Evolutionary conservation across 129 eudicot species (phyloP).

Genomic region (Smallanthus sonchifolius): DNA sequence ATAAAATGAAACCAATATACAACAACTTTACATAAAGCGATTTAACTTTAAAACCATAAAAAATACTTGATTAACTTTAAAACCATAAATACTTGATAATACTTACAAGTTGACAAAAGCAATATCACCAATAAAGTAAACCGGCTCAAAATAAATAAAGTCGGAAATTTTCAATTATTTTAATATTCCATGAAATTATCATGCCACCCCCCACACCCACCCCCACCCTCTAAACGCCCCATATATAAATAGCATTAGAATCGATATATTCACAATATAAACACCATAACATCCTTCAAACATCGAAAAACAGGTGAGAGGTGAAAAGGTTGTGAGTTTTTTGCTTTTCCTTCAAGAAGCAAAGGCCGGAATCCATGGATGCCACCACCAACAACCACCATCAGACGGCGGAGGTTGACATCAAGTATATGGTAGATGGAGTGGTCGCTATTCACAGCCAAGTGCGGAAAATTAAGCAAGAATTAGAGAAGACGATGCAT

Average conservation of each 20-base stretch:
- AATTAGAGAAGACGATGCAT: constrained; percentile 52
- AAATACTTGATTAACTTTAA: neutral
- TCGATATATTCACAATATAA: constrained; percentile 1
- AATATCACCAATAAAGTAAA: constrained; percentile 4
- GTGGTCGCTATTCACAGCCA: constrained; percentile 58
- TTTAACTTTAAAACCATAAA: neutral
- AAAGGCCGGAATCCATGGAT: constrained; percentile 21
- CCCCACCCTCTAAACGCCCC: neutral
- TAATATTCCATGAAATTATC: constrained; percentile 29
- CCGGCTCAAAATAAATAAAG: neutral
- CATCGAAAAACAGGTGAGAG: constrained; percentile 16
- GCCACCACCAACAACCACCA: constrained; percentile 21
- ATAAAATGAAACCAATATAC: neutral
- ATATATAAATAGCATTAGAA: constrained; percentile 18
- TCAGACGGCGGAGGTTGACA: constrained; percentile 9
- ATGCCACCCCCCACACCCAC: constrained; percentile 5
- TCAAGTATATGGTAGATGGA: constrained; percentile 20
- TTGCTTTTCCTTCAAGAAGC: constrained; percentile 14
- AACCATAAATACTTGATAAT: neutral
- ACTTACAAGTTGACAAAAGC: neutral
- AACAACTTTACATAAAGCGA: neutral
- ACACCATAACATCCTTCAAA: constrained; percentile 6
- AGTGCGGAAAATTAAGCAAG: constrained; percentile 52
- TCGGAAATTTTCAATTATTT: constrained; percentile 8
- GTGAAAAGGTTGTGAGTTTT: constrained; percentile 21